Conservation (phyloP, 2,329 filamentous ascomycete genomes). For the Calycina herbarum region DNA sequence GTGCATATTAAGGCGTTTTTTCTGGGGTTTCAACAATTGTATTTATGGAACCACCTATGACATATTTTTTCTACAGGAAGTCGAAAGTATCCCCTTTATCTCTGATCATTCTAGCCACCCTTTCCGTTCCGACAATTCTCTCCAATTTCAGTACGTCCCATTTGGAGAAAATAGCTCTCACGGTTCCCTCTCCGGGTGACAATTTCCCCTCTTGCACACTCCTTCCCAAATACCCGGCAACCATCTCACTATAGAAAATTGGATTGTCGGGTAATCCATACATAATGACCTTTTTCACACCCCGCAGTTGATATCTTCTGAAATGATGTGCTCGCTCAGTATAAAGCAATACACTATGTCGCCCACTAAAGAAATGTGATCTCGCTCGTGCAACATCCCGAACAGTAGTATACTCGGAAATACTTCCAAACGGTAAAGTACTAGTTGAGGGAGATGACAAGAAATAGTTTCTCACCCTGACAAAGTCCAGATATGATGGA, state of each 20-base stretch:
- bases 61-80: slow-evolving; percentile 64
- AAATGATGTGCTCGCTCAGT: slow-evolving; percentile 98
- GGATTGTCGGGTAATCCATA: slow-evolving; percentile 91
- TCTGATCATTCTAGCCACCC: slow-evolving; percentile 79
- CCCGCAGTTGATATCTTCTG: slow-evolving; percentile 78
- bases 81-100: slow-evolving; percentile 92
- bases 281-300: slow-evolving; percentile 81
- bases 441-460: slow-evolving; percentile 63
- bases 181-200: slow-evolving; percentile 59
- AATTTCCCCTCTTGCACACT: slow-evolving; percentile 57
- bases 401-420: slow-evolving; percentile 84
- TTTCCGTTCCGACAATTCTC: slow-evolving; percentile 77
- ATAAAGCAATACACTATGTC: slow-evolving; percentile 83
- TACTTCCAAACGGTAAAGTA: slow-evolving; percentile 69
- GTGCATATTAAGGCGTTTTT: slow-evolving; percentile 22
- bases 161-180: slow-evolving; percentile 73
- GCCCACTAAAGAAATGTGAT: slow-evolving; percentile 81
- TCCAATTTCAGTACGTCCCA: slow-evolving; percentile 91
- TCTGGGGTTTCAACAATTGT: slow-evolving; percentile 11
- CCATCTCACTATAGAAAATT: slow-evolving; percentile 74
- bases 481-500: slow-evolving; percentile 92
- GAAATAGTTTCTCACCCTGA: slow-evolving; percentile 90
- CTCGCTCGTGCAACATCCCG: slow-evolving; percentile 80
- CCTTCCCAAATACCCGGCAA: slow-evolving; percentile 63
- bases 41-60: slow-evolving; percentile 9